phyloP scores from a whole-genome alignment of 2,329 filamentous ascomycete genomes.

The Alternaria rosae region DNA sequence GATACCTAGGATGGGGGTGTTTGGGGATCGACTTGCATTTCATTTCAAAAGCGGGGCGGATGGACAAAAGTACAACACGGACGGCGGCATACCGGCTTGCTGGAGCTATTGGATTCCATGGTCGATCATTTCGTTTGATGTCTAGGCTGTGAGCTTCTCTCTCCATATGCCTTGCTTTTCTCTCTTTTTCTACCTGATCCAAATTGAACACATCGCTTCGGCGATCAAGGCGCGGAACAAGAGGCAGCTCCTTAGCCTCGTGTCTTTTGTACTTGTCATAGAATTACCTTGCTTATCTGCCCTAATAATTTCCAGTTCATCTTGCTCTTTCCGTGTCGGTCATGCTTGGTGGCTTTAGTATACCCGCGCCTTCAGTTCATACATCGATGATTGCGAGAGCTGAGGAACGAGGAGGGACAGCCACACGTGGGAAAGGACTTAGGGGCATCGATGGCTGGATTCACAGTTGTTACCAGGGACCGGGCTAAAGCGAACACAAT shows the following conservation, averaged over 20 bases:
- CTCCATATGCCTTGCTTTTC: conserved; percentile 13
- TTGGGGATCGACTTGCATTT: conserved; percentile 40
- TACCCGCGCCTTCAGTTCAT: neutral
- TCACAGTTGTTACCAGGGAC: too few relatives aligned
- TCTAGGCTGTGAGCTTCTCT: conserved; percentile 16
- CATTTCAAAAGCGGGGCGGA: conserved; percentile 36
- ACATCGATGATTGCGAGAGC: neutral
- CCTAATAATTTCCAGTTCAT: conserved; percentile 2
- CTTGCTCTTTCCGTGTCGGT: neutral
- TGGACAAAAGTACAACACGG: conserved; percentile 42
- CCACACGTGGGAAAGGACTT: neutral
- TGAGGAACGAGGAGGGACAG: neutral
- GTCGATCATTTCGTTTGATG: conserved; percentile 20
- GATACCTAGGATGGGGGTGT: conserved; percentile 49
- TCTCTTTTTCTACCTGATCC: conserved; percentile 12
- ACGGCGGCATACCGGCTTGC: conserved; percentile 33
- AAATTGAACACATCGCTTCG: conserved; percentile 24
- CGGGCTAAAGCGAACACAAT: too few relatives aligned
- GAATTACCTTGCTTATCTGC: conserved; percentile 10
- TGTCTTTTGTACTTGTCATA: conserved; percentile 15
- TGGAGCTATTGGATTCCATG: conserved; percentile 29
- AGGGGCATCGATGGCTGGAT: too few relatives aligned
- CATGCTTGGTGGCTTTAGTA: neutral
- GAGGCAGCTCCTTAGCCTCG: conserved; percentile 11
- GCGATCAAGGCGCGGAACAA: conserved; percentile 11